Conservation (phyloP, 75 land plant species). For the Cupressus sempervirens region DNA sequence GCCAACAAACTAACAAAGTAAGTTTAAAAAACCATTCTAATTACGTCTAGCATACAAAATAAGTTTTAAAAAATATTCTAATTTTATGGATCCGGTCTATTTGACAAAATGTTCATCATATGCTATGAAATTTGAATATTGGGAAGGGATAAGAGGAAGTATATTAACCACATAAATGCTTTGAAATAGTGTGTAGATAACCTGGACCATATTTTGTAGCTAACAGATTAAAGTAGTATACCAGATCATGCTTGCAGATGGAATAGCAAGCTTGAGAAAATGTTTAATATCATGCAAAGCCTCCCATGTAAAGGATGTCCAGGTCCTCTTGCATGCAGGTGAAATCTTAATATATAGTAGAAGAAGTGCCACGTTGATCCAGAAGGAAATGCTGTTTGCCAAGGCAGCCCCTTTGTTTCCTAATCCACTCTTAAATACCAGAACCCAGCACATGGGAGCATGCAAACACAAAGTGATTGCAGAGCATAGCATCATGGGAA, state of each 20-base stretch:
- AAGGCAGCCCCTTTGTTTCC: conserved; percentile 83
- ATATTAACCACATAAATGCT: not conserved
- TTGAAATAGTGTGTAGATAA: not conserved
- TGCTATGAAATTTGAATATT: not conserved
- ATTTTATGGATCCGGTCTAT: not conserved
- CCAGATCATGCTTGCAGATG: conserved; percentile 87
- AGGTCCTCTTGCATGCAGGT: conserved; percentile 50
- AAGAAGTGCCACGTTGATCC: conserved; percentile 52
- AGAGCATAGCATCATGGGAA: conserved; percentile 67
- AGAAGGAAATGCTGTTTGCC: conserved; percentile 55
- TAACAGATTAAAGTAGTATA: conserved; percentile 14
- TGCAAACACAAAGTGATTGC: conserved; percentile 42
- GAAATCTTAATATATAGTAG: conserved; percentile 51
- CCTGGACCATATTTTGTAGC: not conserved
- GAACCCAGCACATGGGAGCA: conserved; percentile 56
- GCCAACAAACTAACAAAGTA: not conserved
- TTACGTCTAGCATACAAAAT: not conserved
- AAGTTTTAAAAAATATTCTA: too few species aligned
- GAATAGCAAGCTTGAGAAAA: conserved; percentile 66
- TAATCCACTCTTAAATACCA: conserved; percentile 64
- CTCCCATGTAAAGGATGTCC: conserved; percentile 57
- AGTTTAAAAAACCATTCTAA: not conserved
- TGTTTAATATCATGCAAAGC: conserved; percentile 43
- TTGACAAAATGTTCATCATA: not conserved
- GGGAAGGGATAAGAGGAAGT: not conserved